phyloP scores from a whole-genome alignment of 371 early-diverging fungal genomes.

The Dipsacomyces acuminosporus region DNA sequence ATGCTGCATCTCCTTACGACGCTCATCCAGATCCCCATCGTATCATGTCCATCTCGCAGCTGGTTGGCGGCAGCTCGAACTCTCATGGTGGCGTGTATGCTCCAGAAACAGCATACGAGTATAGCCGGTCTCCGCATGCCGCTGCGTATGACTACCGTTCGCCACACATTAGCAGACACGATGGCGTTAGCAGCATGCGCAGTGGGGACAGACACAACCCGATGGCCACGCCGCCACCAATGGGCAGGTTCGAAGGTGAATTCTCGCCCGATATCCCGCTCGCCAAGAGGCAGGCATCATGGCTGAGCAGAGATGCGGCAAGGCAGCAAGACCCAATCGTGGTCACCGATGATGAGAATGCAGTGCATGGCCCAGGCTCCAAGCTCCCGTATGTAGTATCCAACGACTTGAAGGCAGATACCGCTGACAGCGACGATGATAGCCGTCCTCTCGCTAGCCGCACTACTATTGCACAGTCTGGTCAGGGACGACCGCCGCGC shows the following conservation, averaged over 20 bases:
- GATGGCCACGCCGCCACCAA: no score
- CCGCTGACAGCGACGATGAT: slow-evolving; percentile 26
- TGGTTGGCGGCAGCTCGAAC: slow-evolving; percentile 22
- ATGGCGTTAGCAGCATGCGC: no score
- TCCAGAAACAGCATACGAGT: not conserved
- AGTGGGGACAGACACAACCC: no score
- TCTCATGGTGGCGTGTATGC: slow-evolving; percentile 2
- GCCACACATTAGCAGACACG: no score
- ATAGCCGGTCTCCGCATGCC: no score
- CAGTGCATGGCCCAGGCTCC: no score
- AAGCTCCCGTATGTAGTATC: no score
- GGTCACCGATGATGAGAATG: not conserved
- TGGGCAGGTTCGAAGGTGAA: not conserved
- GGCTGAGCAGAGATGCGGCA: not conserved
- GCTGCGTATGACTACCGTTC: no score
- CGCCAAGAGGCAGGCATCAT: not conserved
- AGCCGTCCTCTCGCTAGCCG: slow-evolving; percentile 26
- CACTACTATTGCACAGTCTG: slow-evolving; percentile 1
- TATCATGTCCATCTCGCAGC: slow-evolving; percentile 44
- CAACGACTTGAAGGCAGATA: not conserved
- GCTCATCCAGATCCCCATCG: slow-evolving; percentile 17
- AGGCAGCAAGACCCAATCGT: not conserved
- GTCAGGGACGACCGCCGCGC: slow-evolving; percentile 6
- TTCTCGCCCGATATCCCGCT: not conserved
- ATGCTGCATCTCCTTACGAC: not conserved